Evolutionary conservation across 1,284 basidiomycete species (phyloP), one percentile per base, ranked within the genome.

Genomic region (Tremellales sp.): DNA sequence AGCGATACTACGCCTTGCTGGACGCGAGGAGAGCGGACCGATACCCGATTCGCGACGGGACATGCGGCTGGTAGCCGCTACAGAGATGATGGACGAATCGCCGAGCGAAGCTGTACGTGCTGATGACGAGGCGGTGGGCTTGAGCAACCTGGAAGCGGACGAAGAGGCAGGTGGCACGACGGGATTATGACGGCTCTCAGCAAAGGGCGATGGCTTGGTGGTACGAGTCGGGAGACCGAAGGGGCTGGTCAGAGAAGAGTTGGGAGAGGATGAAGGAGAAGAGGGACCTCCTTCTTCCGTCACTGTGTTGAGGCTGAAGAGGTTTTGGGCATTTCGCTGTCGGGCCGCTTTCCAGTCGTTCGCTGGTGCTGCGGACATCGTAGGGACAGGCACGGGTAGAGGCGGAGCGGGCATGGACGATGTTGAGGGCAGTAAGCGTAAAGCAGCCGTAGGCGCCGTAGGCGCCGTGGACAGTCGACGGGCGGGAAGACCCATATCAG

Each of bases 271-370:
- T 19, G 40, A 48, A 21, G 25, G 43, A 13, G 45, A 46, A 7
- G 37, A 29, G 10, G 45, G 33, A 27, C 49, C 36, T 25, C 52
- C 48, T 33, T 50, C 53, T n/a, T n/a, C n/a, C 6, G 43, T 25
- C 4, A 50, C 44, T 12, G 41, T 36, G n/a, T 46, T 40, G 35
- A 52, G 35, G n/a, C 29, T 31, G 15, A 15, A 15, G 10, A 15
- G 29, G 15, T 31, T 8, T 8, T 31, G 29, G 10, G 10, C 29
- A 31, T 8, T 31, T 8, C 36, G 36, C 7, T 11, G 11, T 21
- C 36, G 11, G 8, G 36, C 36, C 8, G 36, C 36, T 39, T 39
- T 13, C 36, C 36, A 39, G 19, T 39, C 36, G 19, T 39, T 39
- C 10, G 10, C 19, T 11, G 17, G 15, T 12, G 40, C 25, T 19